phyloP scores from a whole-genome alignment of 2,329 filamentous ascomycete genomes.

The Herpotrichia juniperi region DNA sequence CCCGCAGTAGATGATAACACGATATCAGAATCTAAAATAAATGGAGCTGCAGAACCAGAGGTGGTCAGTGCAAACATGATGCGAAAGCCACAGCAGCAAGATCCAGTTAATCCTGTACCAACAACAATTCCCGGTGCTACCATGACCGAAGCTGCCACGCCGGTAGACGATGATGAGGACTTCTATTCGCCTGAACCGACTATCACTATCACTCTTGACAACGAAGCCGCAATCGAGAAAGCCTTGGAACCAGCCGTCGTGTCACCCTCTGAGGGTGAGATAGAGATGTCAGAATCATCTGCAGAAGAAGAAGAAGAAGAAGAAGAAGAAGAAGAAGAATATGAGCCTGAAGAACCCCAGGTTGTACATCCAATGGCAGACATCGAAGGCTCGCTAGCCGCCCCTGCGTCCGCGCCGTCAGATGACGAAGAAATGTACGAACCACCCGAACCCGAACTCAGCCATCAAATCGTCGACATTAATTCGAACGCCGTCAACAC shows the following conservation, averaged over 20 bases:
- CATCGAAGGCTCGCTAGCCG: not conserved
- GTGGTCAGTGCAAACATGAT: not conserved
- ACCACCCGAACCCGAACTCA: conserved; percentile 4
- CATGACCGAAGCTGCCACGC: conserved; percentile 21
- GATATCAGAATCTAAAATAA: not conserved
- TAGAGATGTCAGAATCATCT: conserved; percentile 41
- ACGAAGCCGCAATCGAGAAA: not conserved
- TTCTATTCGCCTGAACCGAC: conserved; percentile 41
- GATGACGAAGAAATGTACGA: conserved; percentile 14
- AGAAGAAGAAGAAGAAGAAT: conserved; percentile 37
- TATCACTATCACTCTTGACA: conserved; percentile 1
- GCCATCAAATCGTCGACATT: not conserved
- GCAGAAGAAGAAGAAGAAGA: conserved; percentile 34
- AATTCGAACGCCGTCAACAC: not conserved
- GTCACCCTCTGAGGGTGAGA: conserved; percentile 38
- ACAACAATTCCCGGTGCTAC: not conserved
- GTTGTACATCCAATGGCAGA: not conserved
- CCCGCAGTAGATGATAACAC: not conserved
- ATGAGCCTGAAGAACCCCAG: conserved; percentile 27
- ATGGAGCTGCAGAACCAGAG: not conserved
- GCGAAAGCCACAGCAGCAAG: not conserved
- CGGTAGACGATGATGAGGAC: conserved; percentile 40
- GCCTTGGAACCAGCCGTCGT: conserved; percentile 1
- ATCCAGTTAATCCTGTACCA: not conserved
- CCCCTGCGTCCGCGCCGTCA: not conserved